A percentile compares a stretch with the other conserved stretches of the same genome.
Evolutionary conservation across 768 basidiomycete species (phyloP).

Genomic region (Krasilnikovozyma curviuscula): DNA sequence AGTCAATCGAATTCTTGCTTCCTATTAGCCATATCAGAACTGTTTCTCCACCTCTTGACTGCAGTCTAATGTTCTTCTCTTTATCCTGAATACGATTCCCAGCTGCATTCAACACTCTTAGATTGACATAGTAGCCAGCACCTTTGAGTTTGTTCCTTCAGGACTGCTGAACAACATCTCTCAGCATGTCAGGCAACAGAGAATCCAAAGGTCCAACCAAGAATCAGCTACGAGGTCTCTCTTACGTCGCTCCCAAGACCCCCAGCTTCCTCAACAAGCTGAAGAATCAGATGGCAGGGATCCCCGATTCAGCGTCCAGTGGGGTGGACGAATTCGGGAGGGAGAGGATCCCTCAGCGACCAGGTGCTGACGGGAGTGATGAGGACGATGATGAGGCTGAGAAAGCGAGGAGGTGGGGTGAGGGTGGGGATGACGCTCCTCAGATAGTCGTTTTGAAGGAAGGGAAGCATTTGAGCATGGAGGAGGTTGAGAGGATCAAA

Average conservation of each 20-base stretch:
- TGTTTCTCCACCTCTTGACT: too few species aligned
- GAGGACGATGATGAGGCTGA: slow-evolving; percentile 55
- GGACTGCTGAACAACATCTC: too few species aligned
- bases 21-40: too few species aligned
- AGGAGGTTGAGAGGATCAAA: slow-evolving; percentile 48
- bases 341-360: not conserved
- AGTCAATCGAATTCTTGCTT: too few species aligned
- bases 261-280: slow-evolving; percentile 7
- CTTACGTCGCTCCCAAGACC: not conserved
- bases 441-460: slow-evolving; percentile 73
- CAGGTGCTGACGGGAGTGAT: slow-evolving; percentile 21
- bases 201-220: too few species aligned
- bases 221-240: slow-evolving; percentile 1
- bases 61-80: too few species aligned
- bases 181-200: too few species aligned
- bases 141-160: too few species aligned
- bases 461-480: slow-evolving; percentile 64
- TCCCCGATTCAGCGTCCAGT: not conserved
- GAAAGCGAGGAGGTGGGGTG: slow-evolving; percentile 17
- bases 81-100: too few species aligned
- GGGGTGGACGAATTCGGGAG: not conserved
- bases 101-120: too few species aligned
- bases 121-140: too few species aligned
- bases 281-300: slow-evolving; percentile 6
- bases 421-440: slow-evolving; percentile 54